A percentile compares a stretch with the other conserved stretches of the same genome.
These are phyloP conservation scores for Ophiosphaerella korrae DNA, from an alignment of 2,329 filamentous ascomycete genomes.

Conservation along the genomic window DNA sequence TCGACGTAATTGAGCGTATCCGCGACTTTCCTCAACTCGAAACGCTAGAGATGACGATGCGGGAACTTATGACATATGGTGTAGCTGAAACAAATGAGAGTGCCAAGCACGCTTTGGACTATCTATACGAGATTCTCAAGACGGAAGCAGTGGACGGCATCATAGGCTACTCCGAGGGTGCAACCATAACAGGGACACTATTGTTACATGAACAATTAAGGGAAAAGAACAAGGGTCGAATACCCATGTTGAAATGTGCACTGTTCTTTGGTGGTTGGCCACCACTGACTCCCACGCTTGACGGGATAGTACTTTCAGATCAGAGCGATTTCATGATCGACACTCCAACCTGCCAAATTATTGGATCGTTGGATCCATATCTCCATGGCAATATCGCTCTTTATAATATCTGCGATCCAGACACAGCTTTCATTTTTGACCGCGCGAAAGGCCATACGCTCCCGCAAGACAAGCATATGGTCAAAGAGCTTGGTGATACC, in stretches of 20 bases:
- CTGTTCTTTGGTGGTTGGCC: constrained; percentile 58
- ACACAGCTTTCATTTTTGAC: constrained; percentile 57
- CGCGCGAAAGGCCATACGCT: constrained; percentile 69
- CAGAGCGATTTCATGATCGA: constrained; percentile 48
- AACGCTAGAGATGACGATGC: constrained; percentile 62
- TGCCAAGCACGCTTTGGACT: constrained; percentile 23
- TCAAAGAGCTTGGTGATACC: constrained; percentile 35
- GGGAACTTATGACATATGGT: constrained; percentile 53
- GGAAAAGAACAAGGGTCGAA: constrained; percentile 19
- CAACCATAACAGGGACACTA: constrained; percentile 57
- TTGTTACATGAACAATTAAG: constrained; percentile 29
- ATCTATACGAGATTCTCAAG: constrained; percentile 25
- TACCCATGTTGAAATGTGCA: constrained; percentile 48
- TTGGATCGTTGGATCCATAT: constrained; percentile 59
- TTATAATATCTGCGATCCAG: neutral
- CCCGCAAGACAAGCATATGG: constrained; percentile 47
- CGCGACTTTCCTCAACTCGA: constrained; percentile 60
- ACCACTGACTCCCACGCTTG: constrained; percentile 42
- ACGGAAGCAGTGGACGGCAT: constrained; percentile 55
- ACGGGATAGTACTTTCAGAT: constrained; percentile 46
- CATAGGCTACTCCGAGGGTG: constrained; percentile 67
- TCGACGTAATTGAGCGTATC: constrained; percentile 51
- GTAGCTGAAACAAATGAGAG: constrained; percentile 38
- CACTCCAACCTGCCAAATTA: constrained; percentile 50
- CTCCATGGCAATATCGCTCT: constrained; percentile 62